Evolutionary conservation across 208 protist species (phyloP).

Genomic region (Trypanosoma avium): DNA sequence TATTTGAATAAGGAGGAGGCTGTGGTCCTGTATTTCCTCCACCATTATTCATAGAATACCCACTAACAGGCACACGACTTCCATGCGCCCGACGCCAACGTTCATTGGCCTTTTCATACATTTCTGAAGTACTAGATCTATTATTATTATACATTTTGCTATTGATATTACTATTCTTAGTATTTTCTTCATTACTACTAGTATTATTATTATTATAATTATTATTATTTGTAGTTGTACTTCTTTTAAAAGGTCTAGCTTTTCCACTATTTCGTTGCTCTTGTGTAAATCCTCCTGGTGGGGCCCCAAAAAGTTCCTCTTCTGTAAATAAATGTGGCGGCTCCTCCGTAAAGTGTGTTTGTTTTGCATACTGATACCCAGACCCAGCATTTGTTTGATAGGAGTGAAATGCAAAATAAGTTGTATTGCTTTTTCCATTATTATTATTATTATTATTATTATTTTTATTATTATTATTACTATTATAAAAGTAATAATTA

Average conservation of each 20-base stretch:
- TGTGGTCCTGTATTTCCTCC: neutral
- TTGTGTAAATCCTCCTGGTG: constrained; percentile 41
- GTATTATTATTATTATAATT: constrained; percentile 9
- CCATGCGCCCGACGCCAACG: constrained; percentile 64
- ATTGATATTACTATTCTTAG: neutral
- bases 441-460: neutral
- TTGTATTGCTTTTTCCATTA: neutral
- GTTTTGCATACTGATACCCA: neutral
- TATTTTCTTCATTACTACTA: neutral
- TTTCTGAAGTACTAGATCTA: neutral
- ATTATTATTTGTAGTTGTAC: neutral
- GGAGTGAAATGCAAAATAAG: constrained; percentile 13
- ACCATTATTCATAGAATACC: constrained; percentile 33
- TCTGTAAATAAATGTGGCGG: constrained; percentile 45
- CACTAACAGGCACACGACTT: constrained; percentile 61
- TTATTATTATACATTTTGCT: neutral
- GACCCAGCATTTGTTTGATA: constrained; percentile 33
- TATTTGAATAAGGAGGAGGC: neutral
- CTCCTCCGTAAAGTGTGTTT: constrained; percentile 2
- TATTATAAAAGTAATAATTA: no score
- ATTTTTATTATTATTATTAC: neutral
- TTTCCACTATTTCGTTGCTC: neutral
- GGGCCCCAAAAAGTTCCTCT: constrained; percentile 54
- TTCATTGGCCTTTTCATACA: constrained; percentile 31
- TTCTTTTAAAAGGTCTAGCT: neutral